A percentile compares a stretch with the other conserved stretches of the same genome.
These are phyloP conservation scores for Cercospora sp. DNA, from an alignment of 2,329 filamentous ascomycete genomes.

Conservation along the genomic window DNA sequence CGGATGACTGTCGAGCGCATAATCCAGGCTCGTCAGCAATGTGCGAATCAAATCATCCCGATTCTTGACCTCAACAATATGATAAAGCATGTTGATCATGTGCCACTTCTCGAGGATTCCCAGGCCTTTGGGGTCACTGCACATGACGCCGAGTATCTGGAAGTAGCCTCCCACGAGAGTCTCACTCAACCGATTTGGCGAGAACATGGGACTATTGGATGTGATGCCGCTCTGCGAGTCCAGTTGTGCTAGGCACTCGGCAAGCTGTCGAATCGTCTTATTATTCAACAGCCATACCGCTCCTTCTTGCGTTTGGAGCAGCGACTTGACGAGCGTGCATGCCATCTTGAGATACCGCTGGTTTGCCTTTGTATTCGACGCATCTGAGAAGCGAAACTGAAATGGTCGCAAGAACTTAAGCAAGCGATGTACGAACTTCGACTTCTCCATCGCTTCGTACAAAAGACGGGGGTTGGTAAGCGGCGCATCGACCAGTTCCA, in stretches of 20 bases:
- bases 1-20: constrained; percentile 78
- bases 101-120: constrained; percentile 93
- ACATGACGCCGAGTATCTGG: constrained; percentile 83
- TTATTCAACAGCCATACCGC: constrained; percentile 83
- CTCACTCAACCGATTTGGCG: constrained; percentile 76
- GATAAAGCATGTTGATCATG: constrained; percentile 99
- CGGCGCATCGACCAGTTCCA: constrained; percentile 88
- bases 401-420: constrained; percentile 96
- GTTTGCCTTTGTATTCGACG: constrained; percentile 86
- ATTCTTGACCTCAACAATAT: constrained; percentile 88
- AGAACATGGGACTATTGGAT: constrained; percentile 86
- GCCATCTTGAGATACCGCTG: constrained; percentile 91
- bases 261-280: constrained; percentile 89
- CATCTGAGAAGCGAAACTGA: constrained; percentile 90
- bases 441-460: constrained; percentile 90
- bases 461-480: constrained; percentile 86
- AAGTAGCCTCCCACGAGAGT: constrained; percentile 93
- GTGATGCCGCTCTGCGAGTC: constrained; percentile 75
- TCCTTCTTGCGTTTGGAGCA: constrained; percentile 84
- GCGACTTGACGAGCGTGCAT: constrained; percentile 80
- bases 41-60: constrained; percentile 89
- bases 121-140: constrained; percentile 76
- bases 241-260: constrained; percentile 92
- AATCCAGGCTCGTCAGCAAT: constrained; percentile 88
- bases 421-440: constrained; percentile 92